Conservation (phyloP, 1,284 basidiomycete species). For the Volvariella surrecta region DNA sequence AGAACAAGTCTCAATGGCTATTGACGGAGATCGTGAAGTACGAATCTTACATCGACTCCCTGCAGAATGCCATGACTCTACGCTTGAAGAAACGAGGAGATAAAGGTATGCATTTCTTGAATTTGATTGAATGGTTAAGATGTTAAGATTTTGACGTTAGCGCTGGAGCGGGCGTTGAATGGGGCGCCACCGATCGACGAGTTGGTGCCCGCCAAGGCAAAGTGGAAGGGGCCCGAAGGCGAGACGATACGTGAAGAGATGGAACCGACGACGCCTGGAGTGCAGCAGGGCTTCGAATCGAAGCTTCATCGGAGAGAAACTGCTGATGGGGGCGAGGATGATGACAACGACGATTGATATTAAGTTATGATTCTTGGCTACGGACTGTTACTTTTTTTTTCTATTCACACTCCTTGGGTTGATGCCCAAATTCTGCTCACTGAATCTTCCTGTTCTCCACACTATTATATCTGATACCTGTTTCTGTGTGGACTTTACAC, state of each 20-base stretch:
- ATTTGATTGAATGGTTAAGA: neutral
- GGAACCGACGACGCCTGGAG: slow-evolving; percentile 37
- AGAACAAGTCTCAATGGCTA: slow-evolving; percentile 82
- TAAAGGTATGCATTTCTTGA: slow-evolving; percentile 36
- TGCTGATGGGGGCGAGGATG: slow-evolving; percentile 21
- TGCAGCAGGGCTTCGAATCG: slow-evolving; percentile 20
- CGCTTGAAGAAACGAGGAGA: slow-evolving; percentile 82
- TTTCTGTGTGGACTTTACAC: no score
- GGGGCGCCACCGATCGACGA: slow-evolving; percentile 29
- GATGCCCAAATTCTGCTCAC: no score
- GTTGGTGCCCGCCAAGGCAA: slow-evolving; percentile 28
- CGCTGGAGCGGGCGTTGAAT: slow-evolving; percentile 66
- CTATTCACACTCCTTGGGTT: neutral
- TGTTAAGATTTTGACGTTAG: slow-evolving; percentile 21
- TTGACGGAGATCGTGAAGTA: slow-evolving; percentile 93
- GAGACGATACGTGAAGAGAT: slow-evolving; percentile 41
- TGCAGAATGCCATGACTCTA: slow-evolving; percentile 73
- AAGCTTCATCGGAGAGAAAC: slow-evolving; percentile 36
- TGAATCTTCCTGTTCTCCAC: neutral
- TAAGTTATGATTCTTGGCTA: slow-evolving; percentile 10
- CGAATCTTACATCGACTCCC: slow-evolving; percentile 87
- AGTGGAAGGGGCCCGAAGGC: slow-evolving; percentile 41
- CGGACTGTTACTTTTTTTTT: neutral
- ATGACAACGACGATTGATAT: slow-evolving; percentile 14
- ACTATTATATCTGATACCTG: neutral